A percentile compares a stretch with the other conserved stretches of the same genome.
phyloP scores from a whole-genome alignment of 352 stramenopile species.

The Blastocystis sp. region DNA sequence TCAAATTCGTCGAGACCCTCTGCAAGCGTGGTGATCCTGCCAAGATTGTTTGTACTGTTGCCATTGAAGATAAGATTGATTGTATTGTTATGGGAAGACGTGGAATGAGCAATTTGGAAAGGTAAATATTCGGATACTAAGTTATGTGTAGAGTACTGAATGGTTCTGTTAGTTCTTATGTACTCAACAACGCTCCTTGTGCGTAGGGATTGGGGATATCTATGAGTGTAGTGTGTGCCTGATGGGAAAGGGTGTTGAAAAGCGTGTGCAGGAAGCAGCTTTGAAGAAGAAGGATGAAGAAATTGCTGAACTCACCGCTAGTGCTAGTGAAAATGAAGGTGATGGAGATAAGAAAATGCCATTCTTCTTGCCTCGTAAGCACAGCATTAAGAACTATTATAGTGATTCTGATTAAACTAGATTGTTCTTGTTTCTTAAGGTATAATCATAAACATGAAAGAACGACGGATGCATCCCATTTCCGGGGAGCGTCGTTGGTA shows the following conservation, averaged over 20 bases:
- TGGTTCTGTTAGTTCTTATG: slow-evolving; percentile 25
- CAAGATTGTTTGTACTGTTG: slow-evolving; percentile 20
- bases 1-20: slow-evolving; percentile 32
- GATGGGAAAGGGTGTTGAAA: slow-evolving; percentile 39
- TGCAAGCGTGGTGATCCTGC: slow-evolving; percentile 50
- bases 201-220: slow-evolving; percentile 3
- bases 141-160: slow-evolving; percentile 31
- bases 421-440: slow-evolving; percentile 25
- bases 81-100: slow-evolving; percentile 62
- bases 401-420: slow-evolving; percentile 54
- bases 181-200: slow-evolving; percentile 52
- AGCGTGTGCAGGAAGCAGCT: background rate
- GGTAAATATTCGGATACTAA: background rate
- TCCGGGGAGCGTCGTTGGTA: slow-evolving; percentile 1
- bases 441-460: background rate
- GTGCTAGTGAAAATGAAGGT: slow-evolving; percentile 43
- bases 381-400: slow-evolving; percentile 61
- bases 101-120: slow-evolving; percentile 57
- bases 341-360: slow-evolving; percentile 41
- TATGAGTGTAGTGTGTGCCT: slow-evolving; percentile 45
- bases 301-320: slow-evolving; percentile 44
- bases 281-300: slow-evolving; percentile 43
- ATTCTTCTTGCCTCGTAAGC: slow-evolving; percentile 47
- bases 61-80: slow-evolving; percentile 52
- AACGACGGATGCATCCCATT: background rate